A percentile compares a stretch with the other conserved stretches of the same genome.
These are phyloP conservation scores for Trichoderma sp. DNA, from an alignment of 2,329 filamentous ascomycete genomes.

Conservation along the genomic window DNA sequence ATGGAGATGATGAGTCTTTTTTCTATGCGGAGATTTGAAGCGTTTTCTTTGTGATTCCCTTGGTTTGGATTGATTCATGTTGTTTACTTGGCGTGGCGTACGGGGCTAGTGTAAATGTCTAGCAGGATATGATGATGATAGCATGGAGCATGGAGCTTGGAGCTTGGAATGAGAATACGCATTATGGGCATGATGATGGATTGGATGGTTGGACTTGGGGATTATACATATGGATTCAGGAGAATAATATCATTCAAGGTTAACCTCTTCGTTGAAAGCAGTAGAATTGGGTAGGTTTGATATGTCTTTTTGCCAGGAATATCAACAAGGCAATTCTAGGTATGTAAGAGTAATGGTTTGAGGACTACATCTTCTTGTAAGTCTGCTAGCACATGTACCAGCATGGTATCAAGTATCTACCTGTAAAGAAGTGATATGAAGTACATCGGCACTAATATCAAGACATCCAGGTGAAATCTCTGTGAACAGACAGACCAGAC, in stretches of 20 bases:
- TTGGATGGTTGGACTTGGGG: not conserved
- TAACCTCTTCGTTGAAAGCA: not conserved
- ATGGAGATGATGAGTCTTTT: not conserved
- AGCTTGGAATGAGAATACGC: not conserved
- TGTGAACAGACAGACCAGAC: too few relatives aligned
- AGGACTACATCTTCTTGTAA: not conserved
- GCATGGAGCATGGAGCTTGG: not conserved
- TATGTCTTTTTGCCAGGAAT: not conserved
- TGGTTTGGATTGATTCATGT: not conserved
- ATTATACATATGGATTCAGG: not conserved
- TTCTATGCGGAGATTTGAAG: not conserved
- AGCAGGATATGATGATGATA: not conserved
- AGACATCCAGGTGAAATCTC: too few relatives aligned
- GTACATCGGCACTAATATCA: too few relatives aligned
- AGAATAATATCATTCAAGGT: not conserved
- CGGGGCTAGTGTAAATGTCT: not conserved
- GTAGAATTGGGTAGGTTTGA: not conserved
- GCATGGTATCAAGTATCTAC: not conserved
- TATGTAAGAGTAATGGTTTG: not conserved
- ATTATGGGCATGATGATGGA: not conserved
- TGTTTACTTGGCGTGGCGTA: not conserved
- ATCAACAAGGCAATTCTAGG: not conserved
- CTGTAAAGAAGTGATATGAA: not conserved
- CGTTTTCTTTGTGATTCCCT: not conserved
- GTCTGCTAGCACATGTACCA: not conserved